Evolutionary conservation across 179 eudicot genomes (phyloP), one percentile per base, ranked within the genome.

Genomic region (Beta macrorhiza): DNA sequence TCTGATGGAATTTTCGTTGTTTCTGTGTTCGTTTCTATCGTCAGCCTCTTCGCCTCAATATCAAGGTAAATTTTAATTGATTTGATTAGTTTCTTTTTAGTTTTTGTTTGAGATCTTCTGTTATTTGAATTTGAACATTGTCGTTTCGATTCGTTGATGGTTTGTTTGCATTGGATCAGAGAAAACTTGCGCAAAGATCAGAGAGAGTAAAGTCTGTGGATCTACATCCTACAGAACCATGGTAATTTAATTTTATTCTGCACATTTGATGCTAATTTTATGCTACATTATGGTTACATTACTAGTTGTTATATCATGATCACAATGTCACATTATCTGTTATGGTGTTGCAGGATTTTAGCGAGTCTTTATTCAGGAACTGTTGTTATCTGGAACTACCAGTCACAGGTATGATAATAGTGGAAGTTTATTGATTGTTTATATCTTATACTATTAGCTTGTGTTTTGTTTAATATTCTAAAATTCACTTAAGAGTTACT

Each of bases 211-310:
- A 93, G 83, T 94, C 96, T 44, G 97, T 93, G 75, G 98, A 94
- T 89, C 91, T 94, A 55, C 98, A 94, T 86, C 97, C 98, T 0
- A 89, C 94, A 0, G 97, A 94, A 83, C 98, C 98, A 93, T 93
- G 98, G 97, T 93, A 88, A 79, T 70, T 29, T 1, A 37, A 3
- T 37, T 79, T 70, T 59, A 32, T 68, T 17, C 14, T 22, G 51
- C 76, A 67, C 25, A 67, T 68, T 75, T 15, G 6, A 20, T 4
- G 2, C 0, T 9, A 14, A 51, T 14, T 5, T 57, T 75, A 14
- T 7, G 44, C 61, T 73, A 73, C 76, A 73, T 73, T 53, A 25
- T 10, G 19, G 25, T 9, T 12, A 1, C 49, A 2, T 71, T 47
- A 1, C 19, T 22, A 14, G 47, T 58, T 44, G 1, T 3, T 8